Evolutionary conservation across 345 rosid genomes (phyloP), one percentile per base, ranked within the genome.

Genomic region (Moricandia arvensis): DNA sequence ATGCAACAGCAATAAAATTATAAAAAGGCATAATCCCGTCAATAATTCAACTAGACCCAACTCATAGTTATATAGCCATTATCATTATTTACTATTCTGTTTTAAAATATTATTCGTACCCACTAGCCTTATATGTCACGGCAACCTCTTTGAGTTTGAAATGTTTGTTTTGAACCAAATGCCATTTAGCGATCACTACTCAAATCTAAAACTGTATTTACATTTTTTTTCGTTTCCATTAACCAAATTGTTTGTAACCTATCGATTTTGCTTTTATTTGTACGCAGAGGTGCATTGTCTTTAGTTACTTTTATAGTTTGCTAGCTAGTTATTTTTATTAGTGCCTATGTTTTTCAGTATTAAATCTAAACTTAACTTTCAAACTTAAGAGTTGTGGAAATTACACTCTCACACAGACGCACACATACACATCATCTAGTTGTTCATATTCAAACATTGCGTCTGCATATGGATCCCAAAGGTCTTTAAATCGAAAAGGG

Each of bases 141-240:
- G 72, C 76, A 58, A 55, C 67, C 75, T 71, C 49, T 77, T 77
- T 7, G 54, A 33, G 9, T 77, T 49, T 49, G 55, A 7, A 16
- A 17, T 68, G 35, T 4, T 41, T 64, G 31, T 61, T 51, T 75
- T 26, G 34, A 68, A 60, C 31, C 34, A 75, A 67, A 49, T 47
- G 37, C 31, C 62, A 68, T 68, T 15, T 60, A 60, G 63, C 8
- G 12, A 30, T n/a, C 66, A 66, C 66, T 49, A 60, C 68, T 49
- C 68, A 68, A 33, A 68, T 61, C 43, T 34, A 60, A 49, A 49
- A 33, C 41, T 9, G 41, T 54, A 4, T 17, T 12, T 41, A n/a
- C 7, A 4, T 15, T 15, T 49, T 7, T 18, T 10, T 59, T 26
- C 17, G 17, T n/a, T 34, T 67, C 26, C 27, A 18, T 15, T 15